phyloP scores from a whole-genome alignment of 2,329 filamentous ascomycete genomes.

The Periglandula ipomoeae region DNA sequence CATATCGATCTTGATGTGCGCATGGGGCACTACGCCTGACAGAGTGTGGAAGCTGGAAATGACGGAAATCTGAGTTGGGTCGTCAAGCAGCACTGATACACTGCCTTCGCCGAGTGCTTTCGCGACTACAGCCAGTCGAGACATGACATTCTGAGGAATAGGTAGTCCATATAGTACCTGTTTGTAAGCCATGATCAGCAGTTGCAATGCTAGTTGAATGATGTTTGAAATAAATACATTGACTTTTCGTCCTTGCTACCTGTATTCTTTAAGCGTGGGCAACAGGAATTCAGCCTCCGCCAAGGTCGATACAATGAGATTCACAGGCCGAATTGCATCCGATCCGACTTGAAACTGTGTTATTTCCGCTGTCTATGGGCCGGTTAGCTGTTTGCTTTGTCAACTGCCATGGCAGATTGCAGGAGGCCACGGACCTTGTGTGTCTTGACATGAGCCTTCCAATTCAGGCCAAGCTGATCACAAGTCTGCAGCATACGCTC shows the following conservation, averaged over 20 bases:
- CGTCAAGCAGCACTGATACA: conserved; percentile 61
- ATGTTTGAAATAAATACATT: conserved; percentile 37
- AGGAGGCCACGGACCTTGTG: conserved; percentile 52
- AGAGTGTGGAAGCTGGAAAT: conserved; percentile 32
- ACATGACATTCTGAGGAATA: conserved; percentile 48
- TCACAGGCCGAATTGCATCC: conserved; percentile 34
- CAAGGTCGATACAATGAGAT: conserved; percentile 67
- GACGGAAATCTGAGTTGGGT: conserved; percentile 47
- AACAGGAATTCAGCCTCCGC: conserved; percentile 60
- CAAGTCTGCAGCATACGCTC: conserved; percentile 59
- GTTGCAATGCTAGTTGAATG: background rate
- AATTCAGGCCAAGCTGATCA: conserved; percentile 49
- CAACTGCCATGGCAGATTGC: background rate
- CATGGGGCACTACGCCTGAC: conserved; percentile 38
- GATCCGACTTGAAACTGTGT: conserved; percentile 61
- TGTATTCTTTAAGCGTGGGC: conserved; percentile 50
- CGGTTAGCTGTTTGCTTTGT: conserved; percentile 8
- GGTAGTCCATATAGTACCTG: conserved; percentile 66
- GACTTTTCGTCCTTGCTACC: conserved; percentile 40
- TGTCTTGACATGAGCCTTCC: conserved; percentile 73
- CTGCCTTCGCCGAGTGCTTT: conserved; percentile 43
- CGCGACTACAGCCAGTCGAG: conserved; percentile 50
- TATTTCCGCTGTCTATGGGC: conserved; percentile 52
- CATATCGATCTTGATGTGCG: conserved; percentile 69
- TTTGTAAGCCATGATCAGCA: background rate